Percentiles rank a stretch among this genome's conserved stretches.
Evolutionary conservation across 176 grass and related monocot genomes (phyloP).

Genomic region (Olyra latifolia): DNA sequence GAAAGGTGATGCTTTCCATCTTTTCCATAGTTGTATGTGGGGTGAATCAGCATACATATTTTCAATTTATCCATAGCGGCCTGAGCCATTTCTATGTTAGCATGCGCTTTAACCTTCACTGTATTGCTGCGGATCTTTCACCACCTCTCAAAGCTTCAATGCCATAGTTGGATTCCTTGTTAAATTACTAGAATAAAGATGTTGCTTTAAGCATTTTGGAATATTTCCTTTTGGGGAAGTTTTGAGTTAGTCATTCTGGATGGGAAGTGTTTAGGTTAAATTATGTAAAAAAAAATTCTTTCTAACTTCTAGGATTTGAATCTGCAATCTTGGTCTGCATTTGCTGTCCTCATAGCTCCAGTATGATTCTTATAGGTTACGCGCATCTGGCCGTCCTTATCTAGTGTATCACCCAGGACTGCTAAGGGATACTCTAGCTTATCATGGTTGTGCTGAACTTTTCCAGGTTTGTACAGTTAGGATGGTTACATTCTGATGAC

Average conservation of each 20-base stretch:
- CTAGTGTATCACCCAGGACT: slow-evolving; percentile 86
- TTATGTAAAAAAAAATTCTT: slow-evolving; percentile 9
- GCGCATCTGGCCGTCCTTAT: slow-evolving; percentile 71
- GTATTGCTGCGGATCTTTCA: background rate
- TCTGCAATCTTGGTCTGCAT: background rate
- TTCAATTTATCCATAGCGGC: background rate
- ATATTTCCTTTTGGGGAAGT: slow-evolving; percentile 1
- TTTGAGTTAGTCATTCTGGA: slow-evolving; percentile 1
- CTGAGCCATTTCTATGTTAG: background rate
- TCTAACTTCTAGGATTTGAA: slow-evolving; percentile 16
- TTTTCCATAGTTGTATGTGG: slow-evolving; percentile 7
- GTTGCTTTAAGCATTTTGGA: slow-evolving; percentile 1
- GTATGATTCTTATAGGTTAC: slow-evolving; percentile 60
- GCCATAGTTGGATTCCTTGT: slow-evolving; percentile 22
- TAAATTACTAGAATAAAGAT: slow-evolving; percentile 16
- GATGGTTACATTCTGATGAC: slow-evolving; percentile 16
- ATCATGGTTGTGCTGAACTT: slow-evolving; percentile 98
- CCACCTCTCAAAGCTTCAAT: slow-evolving; percentile 6
- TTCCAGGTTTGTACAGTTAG: slow-evolving; percentile 71
- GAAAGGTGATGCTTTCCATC: slow-evolving; percentile 55
- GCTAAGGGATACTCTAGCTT: slow-evolving; percentile 88
- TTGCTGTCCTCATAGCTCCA: slow-evolving; percentile 16
- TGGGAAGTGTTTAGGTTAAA: background rate
- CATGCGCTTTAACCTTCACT: background rate
- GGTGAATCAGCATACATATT: background rate